Percentiles rank a stretch among this genome's conserved stretches.
Evolutionary conservation across 2,329 filamentous ascomycete species (phyloP).

Genomic region (Botrytis paeoniae): DNA sequence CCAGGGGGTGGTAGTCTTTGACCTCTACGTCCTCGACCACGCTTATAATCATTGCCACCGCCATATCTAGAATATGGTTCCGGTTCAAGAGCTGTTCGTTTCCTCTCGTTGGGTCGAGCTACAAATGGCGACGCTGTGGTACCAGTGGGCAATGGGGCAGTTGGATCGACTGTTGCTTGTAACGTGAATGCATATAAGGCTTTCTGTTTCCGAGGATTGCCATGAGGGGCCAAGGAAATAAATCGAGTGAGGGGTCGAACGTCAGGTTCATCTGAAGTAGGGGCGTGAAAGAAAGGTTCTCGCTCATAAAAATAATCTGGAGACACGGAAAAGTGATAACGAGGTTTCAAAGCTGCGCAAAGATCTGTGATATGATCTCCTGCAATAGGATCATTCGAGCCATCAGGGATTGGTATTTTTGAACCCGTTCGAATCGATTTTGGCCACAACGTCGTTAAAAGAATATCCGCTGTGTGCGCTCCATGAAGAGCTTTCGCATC

Average conservation of each 20-base stretch:
- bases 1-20: conserved; percentile 58
- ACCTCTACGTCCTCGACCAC: conserved; percentile 47
- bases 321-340: conserved; percentile 81
- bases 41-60: conserved; percentile 43
- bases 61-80: conserved; percentile 55
- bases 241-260: conserved; percentile 73
- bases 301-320: conserved; percentile 71
- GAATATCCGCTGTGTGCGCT: conserved; percentile 76
- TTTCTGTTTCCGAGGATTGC: conserved; percentile 74
- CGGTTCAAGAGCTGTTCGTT: conserved; percentile 46
- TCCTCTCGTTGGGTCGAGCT: conserved; percentile 54
- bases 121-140: conserved; percentile 74
- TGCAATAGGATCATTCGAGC: conserved; percentile 49
- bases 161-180: conserved; percentile 58
- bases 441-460: conserved; percentile 87
- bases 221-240: conserved; percentile 79
- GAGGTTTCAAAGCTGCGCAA: conserved; percentile 75
- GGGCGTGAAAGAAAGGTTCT: conserved; percentile 80
- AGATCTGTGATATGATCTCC: conserved; percentile 75
- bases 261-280: conserved; percentile 51
- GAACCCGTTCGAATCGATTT: conserved; percentile 67
- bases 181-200: conserved; percentile 76
- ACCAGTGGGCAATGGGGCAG: conserved; percentile 62
- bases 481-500: conserved; percentile 75
- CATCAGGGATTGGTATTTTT: conserved; percentile 55